These are phyloP conservation scores for Scheffersomyces illinoinensis DNA, from an alignment of 1,139 yeast species.

Conservation along the genomic window DNA sequence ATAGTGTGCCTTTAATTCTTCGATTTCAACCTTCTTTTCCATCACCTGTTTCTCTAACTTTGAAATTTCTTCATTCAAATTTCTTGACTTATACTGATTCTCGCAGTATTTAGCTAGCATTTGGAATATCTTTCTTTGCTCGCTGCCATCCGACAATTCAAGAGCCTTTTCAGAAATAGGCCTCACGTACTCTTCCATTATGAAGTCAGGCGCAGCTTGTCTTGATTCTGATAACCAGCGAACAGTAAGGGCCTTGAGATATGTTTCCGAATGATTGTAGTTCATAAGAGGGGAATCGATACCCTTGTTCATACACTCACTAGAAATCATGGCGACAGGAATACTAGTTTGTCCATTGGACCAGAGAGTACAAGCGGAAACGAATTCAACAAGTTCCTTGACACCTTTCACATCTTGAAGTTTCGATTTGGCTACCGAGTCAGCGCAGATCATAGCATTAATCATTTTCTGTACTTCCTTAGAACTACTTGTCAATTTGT, in stretches of 20 bases:
- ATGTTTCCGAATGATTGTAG: constrained; percentile 24
- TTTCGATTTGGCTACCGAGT: constrained; percentile 29
- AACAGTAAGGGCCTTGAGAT: constrained; percentile 55
- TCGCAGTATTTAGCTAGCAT: constrained; percentile 78
- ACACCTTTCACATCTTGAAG: constrained; percentile 14
- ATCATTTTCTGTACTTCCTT: constrained; percentile 48
- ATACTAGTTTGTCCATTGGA: constrained; percentile 50
- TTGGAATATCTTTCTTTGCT: constrained; percentile 50
- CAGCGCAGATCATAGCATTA: constrained; percentile 49
- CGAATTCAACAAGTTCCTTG: constrained; percentile 38
- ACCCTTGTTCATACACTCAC: constrained; percentile 14
- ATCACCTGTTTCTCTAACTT: constrained; percentile 39
- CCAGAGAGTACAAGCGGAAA: constrained; percentile 63
- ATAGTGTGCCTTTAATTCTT: constrained; percentile 47
- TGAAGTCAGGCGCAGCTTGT: constrained; percentile 60
- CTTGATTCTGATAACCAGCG: constrained; percentile 73
- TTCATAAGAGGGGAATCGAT: constrained; percentile 18
- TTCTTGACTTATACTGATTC: constrained; percentile 52
- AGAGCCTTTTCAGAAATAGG: constrained; percentile 34
- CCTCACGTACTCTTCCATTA: constrained; percentile 57
- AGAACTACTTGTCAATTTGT: constrained; percentile 34
- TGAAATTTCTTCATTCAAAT: constrained; percentile 44
- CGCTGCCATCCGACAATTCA: constrained; percentile 14
- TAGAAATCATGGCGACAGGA: constrained; percentile 52
- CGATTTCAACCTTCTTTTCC: constrained; percentile 45